Percentiles rank a stretch among this genome's conserved stretches.
Conservation (phyloP, 345 rosid species). For the Camelina neglecta region DNA sequence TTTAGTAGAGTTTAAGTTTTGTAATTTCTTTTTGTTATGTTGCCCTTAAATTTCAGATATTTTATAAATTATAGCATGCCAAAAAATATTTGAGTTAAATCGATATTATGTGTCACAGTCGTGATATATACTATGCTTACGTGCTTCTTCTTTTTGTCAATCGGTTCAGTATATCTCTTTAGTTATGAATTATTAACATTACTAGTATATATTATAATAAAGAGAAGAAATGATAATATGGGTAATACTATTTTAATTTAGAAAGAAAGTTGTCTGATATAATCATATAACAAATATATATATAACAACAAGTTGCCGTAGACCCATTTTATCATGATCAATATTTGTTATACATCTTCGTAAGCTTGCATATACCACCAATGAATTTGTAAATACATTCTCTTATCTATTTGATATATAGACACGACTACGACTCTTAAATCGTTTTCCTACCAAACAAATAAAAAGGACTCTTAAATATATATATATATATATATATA, state of each 20-base stretch:
- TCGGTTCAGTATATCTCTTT: background rate
- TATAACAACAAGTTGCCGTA: constrained; percentile 17
- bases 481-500: no score
- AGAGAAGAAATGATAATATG: constrained; percentile 36
- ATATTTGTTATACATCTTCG: constrained; percentile 20
- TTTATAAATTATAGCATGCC: background rate
- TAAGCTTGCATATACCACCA: background rate
- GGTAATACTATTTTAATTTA: constrained; percentile 35
- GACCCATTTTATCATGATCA: constrained; percentile 25
- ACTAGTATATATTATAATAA: constrained; percentile 7
- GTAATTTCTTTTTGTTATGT: background rate
- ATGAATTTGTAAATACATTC: no score
- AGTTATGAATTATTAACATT: constrained; percentile 6
- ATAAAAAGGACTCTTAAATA: no score
- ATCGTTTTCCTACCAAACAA: no score
- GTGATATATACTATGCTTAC: background rate
- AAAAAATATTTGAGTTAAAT: background rate
- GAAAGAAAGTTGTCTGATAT: constrained; percentile 1
- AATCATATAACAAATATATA: no score
- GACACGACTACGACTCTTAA: no score
- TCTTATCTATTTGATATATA: no score
- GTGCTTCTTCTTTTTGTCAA: background rate
- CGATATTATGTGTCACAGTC: background rate
- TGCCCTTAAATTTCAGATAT: background rate
- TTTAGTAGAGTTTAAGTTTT: background rate